A percentile compares a stretch with the other conserved stretches of the same genome.
phyloP scores from a whole-genome alignment of 768 basidiomycete species.

The Boletus rubropictus region DNA sequence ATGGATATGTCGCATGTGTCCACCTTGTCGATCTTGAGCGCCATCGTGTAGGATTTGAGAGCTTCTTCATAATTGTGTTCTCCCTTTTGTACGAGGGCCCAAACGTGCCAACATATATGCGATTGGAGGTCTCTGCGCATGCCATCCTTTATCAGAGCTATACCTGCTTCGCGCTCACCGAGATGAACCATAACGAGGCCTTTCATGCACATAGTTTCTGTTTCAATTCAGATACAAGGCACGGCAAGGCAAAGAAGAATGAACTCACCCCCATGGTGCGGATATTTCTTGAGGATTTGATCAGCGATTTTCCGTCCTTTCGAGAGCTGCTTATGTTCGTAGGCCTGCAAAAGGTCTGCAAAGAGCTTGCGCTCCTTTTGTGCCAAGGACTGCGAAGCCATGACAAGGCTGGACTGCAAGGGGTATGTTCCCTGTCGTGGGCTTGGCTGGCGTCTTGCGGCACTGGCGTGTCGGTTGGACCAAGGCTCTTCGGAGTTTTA shows the following conservation, averaged over 20 bases:
- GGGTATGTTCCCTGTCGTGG: background rate
- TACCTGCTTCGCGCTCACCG: slow-evolving; percentile 75
- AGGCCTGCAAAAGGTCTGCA: slow-evolving; percentile 78
- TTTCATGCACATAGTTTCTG: slow-evolving; percentile 96
- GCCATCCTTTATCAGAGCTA: slow-evolving; percentile 80
- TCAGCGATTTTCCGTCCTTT: slow-evolving; percentile 89
- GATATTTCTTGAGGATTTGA: slow-evolving; percentile 90
- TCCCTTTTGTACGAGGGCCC: slow-evolving; percentile 89
- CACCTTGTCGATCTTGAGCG: slow-evolving; percentile 85
- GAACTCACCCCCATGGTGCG: slow-evolving; percentile 88
- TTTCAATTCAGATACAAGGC: background rate
- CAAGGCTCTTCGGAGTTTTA: background rate
- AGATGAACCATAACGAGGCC: slow-evolving; percentile 80
- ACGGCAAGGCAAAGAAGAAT: background rate
- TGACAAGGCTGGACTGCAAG: slow-evolving; percentile 1
- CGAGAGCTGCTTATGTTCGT: slow-evolving; percentile 85
- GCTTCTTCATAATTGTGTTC: slow-evolving; percentile 96
- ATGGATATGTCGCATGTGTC: slow-evolving; percentile 17
- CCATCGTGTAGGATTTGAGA: slow-evolving; percentile 86
- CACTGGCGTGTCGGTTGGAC: background rate
- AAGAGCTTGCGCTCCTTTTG: slow-evolving; percentile 82
- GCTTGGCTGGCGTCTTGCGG: background rate
- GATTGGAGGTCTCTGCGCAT: slow-evolving; percentile 75
- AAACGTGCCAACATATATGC: slow-evolving; percentile 98
- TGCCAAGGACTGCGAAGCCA: slow-evolving; percentile 42